Conservation (phyloP, 140 eudicot species). For the Flaveria floridana region DNA sequence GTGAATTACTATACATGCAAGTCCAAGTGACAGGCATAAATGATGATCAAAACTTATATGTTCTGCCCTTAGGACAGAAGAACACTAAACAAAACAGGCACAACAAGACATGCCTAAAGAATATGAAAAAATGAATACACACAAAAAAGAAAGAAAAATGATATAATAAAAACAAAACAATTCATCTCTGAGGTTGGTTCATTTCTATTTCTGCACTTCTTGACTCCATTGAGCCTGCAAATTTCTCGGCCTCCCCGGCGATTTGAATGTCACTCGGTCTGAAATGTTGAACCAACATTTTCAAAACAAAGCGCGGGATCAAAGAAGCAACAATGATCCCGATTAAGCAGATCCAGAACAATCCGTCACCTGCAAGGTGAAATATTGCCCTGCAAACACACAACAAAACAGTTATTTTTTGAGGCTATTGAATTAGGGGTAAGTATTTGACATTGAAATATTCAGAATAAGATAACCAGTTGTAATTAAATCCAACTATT, state of each 20-base stretch:
- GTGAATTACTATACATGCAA: slow-evolving; percentile 31
- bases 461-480: not conserved
- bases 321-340: slow-evolving; percentile 54
- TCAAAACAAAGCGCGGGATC: slow-evolving; percentile 77
- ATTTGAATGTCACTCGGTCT: slow-evolving; percentile 73
- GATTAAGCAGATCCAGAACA: slow-evolving; percentile 72
- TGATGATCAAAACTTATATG: slow-evolving; percentile 37
- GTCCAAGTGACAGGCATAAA: slow-evolving; percentile 37
- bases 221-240: slow-evolving; percentile 34
- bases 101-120: slow-evolving; percentile 39
- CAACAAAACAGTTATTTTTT: slow-evolving; percentile 9
- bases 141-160: slow-evolving; percentile 5
- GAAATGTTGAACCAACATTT: slow-evolving; percentile 43
- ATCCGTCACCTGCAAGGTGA: slow-evolving; percentile 43
- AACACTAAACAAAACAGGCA: slow-evolving; percentile 28
- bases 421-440: not conserved
- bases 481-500: not conserved
- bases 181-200: slow-evolving; percentile 48
- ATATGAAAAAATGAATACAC: slow-evolving; percentile 24
- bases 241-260: slow-evolving; percentile 72
- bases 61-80: slow-evolving; percentile 52
- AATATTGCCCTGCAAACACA: slow-evolving; percentile 78
- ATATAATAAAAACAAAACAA: slow-evolving; percentile 6
- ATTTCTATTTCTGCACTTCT: slow-evolving; percentile 58
- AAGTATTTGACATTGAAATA: not conserved